phyloP scores from a whole-genome alignment of 257 asterid genomes.

The Solanum habrochaites region DNA sequence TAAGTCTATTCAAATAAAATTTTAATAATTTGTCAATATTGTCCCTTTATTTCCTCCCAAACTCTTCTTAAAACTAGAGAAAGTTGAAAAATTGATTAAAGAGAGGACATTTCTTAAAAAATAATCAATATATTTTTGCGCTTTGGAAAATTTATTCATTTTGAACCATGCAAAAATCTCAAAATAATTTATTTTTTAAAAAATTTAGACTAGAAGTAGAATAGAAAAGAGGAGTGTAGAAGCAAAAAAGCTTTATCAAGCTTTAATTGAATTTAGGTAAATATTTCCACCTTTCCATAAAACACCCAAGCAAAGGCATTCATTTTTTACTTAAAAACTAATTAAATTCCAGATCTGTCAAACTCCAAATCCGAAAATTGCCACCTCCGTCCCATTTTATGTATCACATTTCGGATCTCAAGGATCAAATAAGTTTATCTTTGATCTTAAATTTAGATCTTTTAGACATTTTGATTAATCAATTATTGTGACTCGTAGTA shows the following conservation, averaged over 20 bases:
- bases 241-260: neutral
- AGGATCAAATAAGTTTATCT: too few relatives aligned
- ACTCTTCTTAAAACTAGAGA: neutral
- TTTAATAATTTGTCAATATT: too few relatives aligned
- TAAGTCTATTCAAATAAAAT: too few relatives aligned
- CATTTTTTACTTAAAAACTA: neutral
- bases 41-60: neutral
- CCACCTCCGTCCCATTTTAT: too few relatives aligned
- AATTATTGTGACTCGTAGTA: too few relatives aligned
- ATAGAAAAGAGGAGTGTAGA: neutral
- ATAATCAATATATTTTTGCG: neutral
- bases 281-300: neutral
- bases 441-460: too few relatives aligned
- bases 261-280: neutral
- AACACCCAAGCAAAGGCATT: neutral
- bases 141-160: neutral
- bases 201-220: neutral
- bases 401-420: too few relatives aligned
- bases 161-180: neutral
- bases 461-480: too few relatives aligned
- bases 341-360: neutral
- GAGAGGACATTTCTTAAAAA: too few relatives aligned
- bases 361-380: neutral
- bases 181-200: too few relatives aligned
- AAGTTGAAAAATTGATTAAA: neutral